These are phyloP conservation scores for Globisporangium mamillatum DNA, from an alignment of 352 stramenopile genomes.

Conservation along the genomic window DNA sequence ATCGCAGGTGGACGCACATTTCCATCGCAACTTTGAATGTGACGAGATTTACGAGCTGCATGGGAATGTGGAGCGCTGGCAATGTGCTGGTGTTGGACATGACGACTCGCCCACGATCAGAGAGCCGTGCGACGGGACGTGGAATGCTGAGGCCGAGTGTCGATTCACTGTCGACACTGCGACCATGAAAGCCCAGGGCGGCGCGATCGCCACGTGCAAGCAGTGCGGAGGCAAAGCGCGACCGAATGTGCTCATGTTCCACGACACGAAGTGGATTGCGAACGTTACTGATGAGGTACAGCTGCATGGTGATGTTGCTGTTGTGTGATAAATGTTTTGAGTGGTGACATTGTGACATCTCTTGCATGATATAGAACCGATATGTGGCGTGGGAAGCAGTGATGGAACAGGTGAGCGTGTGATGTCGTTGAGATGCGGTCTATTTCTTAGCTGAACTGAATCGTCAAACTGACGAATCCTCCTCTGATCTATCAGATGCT, in stretches of 20 bases:
- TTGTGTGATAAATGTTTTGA: not conserved
- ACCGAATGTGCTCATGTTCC: constrained; percentile 92
- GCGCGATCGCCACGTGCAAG: constrained; percentile 34
- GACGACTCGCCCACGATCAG: constrained; percentile 25
- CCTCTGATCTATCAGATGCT: constrained; percentile 45
- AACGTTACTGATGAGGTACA: constrained; percentile 65
- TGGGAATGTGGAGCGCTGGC: constrained; percentile 79
- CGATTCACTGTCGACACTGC: constrained; percentile 60
- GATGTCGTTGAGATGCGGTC: not conserved
- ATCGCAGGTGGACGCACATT: constrained; percentile 83
- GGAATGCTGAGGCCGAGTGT: constrained; percentile 46
- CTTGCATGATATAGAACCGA: constrained; percentile 29
- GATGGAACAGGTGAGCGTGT: constrained; percentile 50
- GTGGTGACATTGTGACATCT: not conserved
- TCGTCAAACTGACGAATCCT: not conserved
- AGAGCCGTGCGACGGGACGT: constrained; percentile 46
- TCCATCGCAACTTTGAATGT: constrained; percentile 63
- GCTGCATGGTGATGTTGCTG: not conserved
- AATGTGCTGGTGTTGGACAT: constrained; percentile 49
- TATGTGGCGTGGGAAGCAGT: constrained; percentile 81
- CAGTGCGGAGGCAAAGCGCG: constrained; percentile 63
- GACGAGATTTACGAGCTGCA: constrained; percentile 89
- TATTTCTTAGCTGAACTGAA: not conserved
- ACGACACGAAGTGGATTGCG: constrained; percentile 81
- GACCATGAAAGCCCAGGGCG: constrained; percentile 63